Conservation (phyloP, 768 basidiomycete species). For the Termitomyces sp. region DNA sequence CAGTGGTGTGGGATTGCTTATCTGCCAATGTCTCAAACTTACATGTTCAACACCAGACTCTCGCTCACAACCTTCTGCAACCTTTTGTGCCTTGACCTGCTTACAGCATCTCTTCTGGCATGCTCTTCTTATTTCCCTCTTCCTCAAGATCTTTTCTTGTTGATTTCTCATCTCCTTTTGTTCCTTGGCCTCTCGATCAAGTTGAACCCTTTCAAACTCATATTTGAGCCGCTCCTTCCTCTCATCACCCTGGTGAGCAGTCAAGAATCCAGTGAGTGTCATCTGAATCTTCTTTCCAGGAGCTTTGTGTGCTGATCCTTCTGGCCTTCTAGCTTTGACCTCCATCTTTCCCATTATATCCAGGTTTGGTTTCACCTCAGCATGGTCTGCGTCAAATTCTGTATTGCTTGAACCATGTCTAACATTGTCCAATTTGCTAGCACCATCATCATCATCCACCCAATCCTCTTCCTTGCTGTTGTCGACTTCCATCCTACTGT, state of each 20-base stretch:
- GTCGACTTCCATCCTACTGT: too few species aligned
- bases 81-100: conserved; percentile 3
- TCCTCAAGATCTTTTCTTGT: neutral
- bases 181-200: neutral
- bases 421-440: too few species aligned
- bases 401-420: too few species aligned
- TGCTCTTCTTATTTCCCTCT: neutral
- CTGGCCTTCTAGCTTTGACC: too few species aligned
- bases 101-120: conserved; percentile 7
- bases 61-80: neutral
- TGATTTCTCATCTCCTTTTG: neutral
- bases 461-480: too few species aligned
- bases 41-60: neutral
- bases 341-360: too few species aligned
- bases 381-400: too few species aligned
- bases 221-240: neutral
- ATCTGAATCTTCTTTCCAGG: neutral
- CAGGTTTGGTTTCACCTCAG: too few species aligned
- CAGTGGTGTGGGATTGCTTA: neutral
- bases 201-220: conserved; percentile 1
- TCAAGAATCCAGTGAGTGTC: neutral
- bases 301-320: too few species aligned
- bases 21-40: neutral
- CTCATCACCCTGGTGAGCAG: neutral
- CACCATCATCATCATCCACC: too few species aligned